Evolutionary conservation across 352 stramenopile species (phyloP).

Genomic region (Globisporangium barbulae): DNA sequence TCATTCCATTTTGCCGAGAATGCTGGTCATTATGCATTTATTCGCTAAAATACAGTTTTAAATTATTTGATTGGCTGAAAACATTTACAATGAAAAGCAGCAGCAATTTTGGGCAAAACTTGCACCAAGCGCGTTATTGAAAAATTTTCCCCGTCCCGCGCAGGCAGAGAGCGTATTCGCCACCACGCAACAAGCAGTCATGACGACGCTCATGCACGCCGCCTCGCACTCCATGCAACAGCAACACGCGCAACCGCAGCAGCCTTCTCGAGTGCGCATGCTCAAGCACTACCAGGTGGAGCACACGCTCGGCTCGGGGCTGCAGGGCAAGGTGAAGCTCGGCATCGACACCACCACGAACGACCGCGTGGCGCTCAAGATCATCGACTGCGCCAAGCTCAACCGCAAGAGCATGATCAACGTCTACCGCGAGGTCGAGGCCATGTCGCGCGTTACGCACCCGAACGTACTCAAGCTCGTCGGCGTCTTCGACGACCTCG

Average conservation of each 20-base stretch:
- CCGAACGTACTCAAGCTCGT: slow-evolving; percentile 80
- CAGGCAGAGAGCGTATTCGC: neutral
- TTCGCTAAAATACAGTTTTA: neutral
- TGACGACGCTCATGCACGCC: slow-evolving; percentile 13
- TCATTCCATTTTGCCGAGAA: slow-evolving; percentile 28
- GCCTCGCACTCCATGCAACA: neutral
- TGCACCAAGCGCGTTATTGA: slow-evolving; percentile 3
- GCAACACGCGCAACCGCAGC: slow-evolving; percentile 1
- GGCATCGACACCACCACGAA: slow-evolving; percentile 74
- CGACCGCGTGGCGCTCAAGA: slow-evolving; percentile 87
- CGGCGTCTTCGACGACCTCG: slow-evolving; percentile 66
- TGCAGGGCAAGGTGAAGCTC: slow-evolving; percentile 89
- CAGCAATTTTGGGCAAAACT: neutral
- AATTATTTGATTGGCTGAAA: slow-evolving; percentile 8
- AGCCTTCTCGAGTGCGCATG: slow-evolving; percentile 35
- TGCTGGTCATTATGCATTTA: slow-evolving; percentile 19
- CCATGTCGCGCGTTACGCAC: slow-evolving; percentile 86
- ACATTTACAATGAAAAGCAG: neutral
- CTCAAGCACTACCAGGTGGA: slow-evolving; percentile 74
- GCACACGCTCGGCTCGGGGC: slow-evolving; percentile 74
- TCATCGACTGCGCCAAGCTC: slow-evolving; percentile 83
- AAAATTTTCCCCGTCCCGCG: slow-evolving; percentile 12
- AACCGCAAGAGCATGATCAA: slow-evolving; percentile 83
- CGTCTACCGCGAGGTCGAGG: slow-evolving; percentile 86
- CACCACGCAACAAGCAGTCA: neutral